Evolutionary conservation across 345 rosid genomes (phyloP).

Genomic region (Pugionium dolabratum): DNA sequence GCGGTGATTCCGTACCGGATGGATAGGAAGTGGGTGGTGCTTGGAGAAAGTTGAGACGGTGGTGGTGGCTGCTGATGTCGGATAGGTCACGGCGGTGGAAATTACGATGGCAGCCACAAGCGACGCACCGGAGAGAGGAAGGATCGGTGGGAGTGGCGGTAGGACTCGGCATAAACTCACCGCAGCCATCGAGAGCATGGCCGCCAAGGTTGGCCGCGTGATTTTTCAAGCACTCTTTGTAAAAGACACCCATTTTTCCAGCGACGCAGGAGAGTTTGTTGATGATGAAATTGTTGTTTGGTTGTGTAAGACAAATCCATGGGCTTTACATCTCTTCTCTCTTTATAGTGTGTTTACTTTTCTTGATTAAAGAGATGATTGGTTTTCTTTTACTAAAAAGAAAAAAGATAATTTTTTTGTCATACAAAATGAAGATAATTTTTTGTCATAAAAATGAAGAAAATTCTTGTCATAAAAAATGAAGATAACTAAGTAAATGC

Average conservation of each 20-base stretch:
- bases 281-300: not conserved
- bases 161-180: constrained; percentile 72
- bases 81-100: constrained; percentile 75
- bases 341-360: constrained; percentile 38
- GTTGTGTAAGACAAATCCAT: constrained; percentile 36
- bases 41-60: constrained; percentile 23
- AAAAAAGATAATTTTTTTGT: not conserved
- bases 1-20: constrained; percentile 33
- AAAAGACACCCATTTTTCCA: constrained; percentile 53
- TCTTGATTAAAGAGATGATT: constrained; percentile 28
- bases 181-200: constrained; percentile 80
- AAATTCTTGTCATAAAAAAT: too few species aligned
- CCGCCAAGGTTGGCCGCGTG: constrained; percentile 79
- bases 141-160: constrained; percentile 46
- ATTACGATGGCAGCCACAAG: constrained; percentile 93
- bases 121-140: constrained; percentile 64
- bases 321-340: constrained; percentile 24
- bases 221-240: constrained; percentile 79
- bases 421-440: too few species aligned
- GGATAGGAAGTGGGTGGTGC: constrained; percentile 35
- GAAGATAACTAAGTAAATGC: too few species aligned
- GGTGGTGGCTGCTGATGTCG: not conserved
- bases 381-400: constrained; percentile 1
- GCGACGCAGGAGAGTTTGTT: constrained; percentile 14
- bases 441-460: too few species aligned